Base-by-base conservation (phyloP, 345 rosid genomes). In the Fremontodendron californicum region DNA sequence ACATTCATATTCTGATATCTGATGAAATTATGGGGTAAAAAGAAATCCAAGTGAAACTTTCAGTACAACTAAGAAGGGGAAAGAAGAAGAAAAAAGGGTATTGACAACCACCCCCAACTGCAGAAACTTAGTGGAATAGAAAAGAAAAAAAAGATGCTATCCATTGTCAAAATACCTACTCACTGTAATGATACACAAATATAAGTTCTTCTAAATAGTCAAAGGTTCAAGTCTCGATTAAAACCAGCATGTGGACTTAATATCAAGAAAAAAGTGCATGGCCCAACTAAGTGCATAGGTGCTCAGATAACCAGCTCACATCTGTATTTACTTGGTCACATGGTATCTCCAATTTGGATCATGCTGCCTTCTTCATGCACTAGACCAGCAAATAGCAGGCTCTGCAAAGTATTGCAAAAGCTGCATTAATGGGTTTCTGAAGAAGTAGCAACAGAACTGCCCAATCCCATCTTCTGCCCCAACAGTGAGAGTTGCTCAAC, bases 391-490 rank as follows among this genome's bases (percentile, higher is more conserved):
- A 77, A 77, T 2, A 37, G 52, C 43, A 71, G 40, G 64, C 40
- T 66, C 29, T 15, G 15, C 6, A 61, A 40, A 64, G 11, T 13
- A 43, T 46, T 72, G 25, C 45, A 55, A 25, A 45, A 43, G 45
- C 35, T 55, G 65, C 40, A 55, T 70, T 73, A 80, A 19, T 75
- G 77, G 65, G 77, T 73, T 57, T 86, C 49, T 21, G 74, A 76
- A 7, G 78, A 49, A 11, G 91, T n/a, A 49, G 88, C 81, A 45
- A 76, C 85, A 67, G 81, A 71, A 79, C 81, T 82, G 6, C 98
- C 95, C 83, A 94, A 79, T 61, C 98, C 97, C 99, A 94, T 96
- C 89, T 96, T 96, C 88, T 94, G 92, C 67, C 99, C 98, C 88
- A 96, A 77, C 54, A 88, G n/a, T 0, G 91, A 75, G 71, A 94